Conservation (phyloP, 495 filamentous ascomycete species). For the Penicillium samsonianum region DNA sequence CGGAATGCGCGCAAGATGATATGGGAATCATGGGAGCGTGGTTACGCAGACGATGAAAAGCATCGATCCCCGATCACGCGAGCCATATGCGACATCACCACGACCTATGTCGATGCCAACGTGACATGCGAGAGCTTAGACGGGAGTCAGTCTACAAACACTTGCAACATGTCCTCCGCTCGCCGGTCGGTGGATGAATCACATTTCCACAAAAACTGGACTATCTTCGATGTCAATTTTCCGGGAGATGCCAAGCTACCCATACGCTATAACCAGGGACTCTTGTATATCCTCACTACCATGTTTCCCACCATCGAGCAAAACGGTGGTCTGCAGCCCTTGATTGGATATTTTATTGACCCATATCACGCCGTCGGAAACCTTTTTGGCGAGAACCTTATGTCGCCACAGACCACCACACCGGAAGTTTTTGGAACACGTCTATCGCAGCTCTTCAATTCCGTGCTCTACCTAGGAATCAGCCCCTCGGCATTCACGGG, state of each 20-base stretch:
- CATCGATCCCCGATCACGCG: not conserved
- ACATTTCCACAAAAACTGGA: conserved; percentile 4
- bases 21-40: not conserved
- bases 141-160: not conserved
- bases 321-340: not conserved
- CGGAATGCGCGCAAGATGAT: conserved; percentile 2
- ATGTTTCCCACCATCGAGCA: not conserved
- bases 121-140: not conserved
- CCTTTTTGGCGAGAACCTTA: not conserved
- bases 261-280: not conserved
- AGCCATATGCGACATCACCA: conserved; percentile 2
- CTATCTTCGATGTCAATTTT: not conserved
- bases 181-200: not conserved
- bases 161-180: conserved; percentile 2
- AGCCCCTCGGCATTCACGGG: not conserved
- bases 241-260: not conserved
- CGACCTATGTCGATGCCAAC: conserved; percentile 2
- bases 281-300: not conserved
- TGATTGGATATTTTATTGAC: not conserved
- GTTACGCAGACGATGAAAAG: not conserved
- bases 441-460: not conserved
- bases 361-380: not conserved
- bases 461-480: not conserved
- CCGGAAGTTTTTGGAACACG: not conserved
- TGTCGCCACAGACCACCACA: not conserved